Percentiles rank a stretch among this genome's conserved stretches.
phyloP scores from a whole-genome alignment of 2,329 filamentous ascomycete species.

The Metarhizium album region DNA sequence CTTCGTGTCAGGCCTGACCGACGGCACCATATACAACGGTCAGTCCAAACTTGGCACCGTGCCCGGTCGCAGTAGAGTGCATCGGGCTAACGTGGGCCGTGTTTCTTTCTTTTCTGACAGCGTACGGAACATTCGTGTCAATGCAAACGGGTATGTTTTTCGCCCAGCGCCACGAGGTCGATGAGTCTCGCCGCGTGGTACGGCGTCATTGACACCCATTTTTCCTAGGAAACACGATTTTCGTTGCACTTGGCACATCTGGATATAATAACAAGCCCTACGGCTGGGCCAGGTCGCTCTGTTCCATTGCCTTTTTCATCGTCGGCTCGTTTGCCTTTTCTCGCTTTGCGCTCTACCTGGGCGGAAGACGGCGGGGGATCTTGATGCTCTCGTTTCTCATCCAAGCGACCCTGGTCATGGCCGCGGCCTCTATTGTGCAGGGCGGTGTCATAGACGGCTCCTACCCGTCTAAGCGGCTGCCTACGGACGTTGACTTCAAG shows the following conservation, averaged over 20 bases:
- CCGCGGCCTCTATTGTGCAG: conserved; percentile 42
- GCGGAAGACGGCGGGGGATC: conserved; percentile 24
- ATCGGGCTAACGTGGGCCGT: background rate
- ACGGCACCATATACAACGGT: conserved; percentile 29
- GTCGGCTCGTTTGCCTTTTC: conserved; percentile 40
- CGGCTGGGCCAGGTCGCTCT: conserved; percentile 37
- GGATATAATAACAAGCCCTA: conserved; percentile 38
- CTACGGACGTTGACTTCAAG: conserved; percentile 13
- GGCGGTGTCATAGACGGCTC: conserved; percentile 19
- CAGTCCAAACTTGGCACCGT: conserved; percentile 1
- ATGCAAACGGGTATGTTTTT: conserved; percentile 25
- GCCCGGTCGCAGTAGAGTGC: background rate
- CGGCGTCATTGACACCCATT: background rate
- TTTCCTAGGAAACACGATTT: conserved; percentile 47
- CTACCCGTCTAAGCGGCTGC: conserved; percentile 7
- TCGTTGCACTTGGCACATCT: conserved; percentile 46
- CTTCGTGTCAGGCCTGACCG: conserved; percentile 27
- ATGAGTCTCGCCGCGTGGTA: background rate
- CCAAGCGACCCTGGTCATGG: conserved; percentile 38
- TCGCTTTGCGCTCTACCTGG: conserved; percentile 12
- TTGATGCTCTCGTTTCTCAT: conserved; percentile 38
- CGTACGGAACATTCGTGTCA: conserved; percentile 21
- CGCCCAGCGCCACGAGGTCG: background rate
- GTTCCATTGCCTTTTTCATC: conserved; percentile 43
- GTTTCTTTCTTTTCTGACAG: conserved; percentile 2